A percentile compares a stretch with the other conserved stretches of the same genome.
Conservation (phyloP, 768 basidiomycete genomes). For the Chalciporus chontae region DNA sequence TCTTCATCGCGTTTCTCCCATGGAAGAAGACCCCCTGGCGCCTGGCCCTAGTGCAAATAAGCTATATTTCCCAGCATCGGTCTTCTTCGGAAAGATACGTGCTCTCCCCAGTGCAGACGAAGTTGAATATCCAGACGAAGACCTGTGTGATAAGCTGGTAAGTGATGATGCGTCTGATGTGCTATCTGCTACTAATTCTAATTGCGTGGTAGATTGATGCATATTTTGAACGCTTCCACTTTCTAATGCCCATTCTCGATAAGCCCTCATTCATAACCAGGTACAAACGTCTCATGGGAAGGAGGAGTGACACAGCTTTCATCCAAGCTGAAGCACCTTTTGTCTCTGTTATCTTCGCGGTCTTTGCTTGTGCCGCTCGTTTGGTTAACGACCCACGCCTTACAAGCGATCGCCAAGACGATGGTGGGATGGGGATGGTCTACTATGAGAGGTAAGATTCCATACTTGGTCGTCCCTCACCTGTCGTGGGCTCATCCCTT, state of each 20-base stretch:
- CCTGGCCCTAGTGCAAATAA: constrained; percentile 81
- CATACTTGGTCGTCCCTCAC: not conserved
- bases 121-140: constrained; percentile 82
- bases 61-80: constrained; percentile 82
- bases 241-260: constrained; percentile 83
- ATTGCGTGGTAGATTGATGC: constrained; percentile 61
- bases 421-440: constrained; percentile 86
- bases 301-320: constrained; percentile 47
- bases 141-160: constrained; percentile 84
- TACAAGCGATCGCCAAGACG: constrained; percentile 55
- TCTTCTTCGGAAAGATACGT: constrained; percentile 82
- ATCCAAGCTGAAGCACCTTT: constrained; percentile 69
- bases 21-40: constrained; percentile 78
- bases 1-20: constrained; percentile 73
- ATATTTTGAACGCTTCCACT: constrained; percentile 86
- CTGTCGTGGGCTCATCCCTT: constrained; percentile 3
- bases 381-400: constrained; percentile 74
- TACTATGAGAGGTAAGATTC: constrained; percentile 77
- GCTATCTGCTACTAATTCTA: constrained; percentile 21
- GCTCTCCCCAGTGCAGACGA: constrained; percentile 82
- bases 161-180: constrained; percentile 29
- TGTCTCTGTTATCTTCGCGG: constrained; percentile 77
- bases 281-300: constrained; percentile 75
- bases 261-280: constrained; percentile 76
- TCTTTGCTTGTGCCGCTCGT: constrained; percentile 85